phyloP scores from a whole-genome alignment of 2,329 filamentous ascomycete genomes.

The Mycosphaerelloides madeirae region DNA sequence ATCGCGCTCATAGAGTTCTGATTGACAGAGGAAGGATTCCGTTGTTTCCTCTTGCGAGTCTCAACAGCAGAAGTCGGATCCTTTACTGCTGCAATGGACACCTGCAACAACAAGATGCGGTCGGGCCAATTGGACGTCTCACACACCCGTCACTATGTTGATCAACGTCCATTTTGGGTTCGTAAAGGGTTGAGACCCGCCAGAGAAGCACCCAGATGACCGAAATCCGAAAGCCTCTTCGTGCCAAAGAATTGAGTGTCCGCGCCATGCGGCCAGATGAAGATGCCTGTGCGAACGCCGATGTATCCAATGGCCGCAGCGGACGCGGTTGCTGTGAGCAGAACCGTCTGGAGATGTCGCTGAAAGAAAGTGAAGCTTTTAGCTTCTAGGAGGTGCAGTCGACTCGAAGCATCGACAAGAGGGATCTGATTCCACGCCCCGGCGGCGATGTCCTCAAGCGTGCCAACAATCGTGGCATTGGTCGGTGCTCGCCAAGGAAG shows the following conservation, averaged over 20 bases:
- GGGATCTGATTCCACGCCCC: conserved; percentile 23
- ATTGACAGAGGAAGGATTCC: too few species aligned
- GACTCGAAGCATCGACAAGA: conserved; percentile 12
- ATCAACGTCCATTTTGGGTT: conserved; percentile 8
- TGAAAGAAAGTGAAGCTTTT: conserved; percentile 15
- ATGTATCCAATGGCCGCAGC: conserved; percentile 17
- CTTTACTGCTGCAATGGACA: too few species aligned
- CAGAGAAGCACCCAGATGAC: conserved; percentile 32
- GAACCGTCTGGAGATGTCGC: conserved; percentile 17
- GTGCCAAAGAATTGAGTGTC: conserved; percentile 32
- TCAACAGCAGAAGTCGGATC: too few species aligned
- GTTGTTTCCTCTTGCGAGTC: too few species aligned
- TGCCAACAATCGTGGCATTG: conserved; percentile 7
- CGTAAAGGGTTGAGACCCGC: conserved; percentile 27
- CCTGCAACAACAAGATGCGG: too few species aligned
- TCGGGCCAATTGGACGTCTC: too few species aligned
- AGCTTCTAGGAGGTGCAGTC: conserved; percentile 13
- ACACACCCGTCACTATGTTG: background rate
- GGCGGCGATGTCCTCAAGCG: conserved; percentile 7
- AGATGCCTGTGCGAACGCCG: conserved; percentile 20
- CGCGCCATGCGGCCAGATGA: conserved; percentile 32
- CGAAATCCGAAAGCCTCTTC: conserved; percentile 31
- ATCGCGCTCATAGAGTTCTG: too few species aligned
- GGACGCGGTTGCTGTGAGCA: conserved; percentile 16
- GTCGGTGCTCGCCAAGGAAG: conserved; percentile 25